phyloP scores from a whole-genome alignment of 2,329 filamentous ascomycete species.

The Fusarium sp. region DNA sequence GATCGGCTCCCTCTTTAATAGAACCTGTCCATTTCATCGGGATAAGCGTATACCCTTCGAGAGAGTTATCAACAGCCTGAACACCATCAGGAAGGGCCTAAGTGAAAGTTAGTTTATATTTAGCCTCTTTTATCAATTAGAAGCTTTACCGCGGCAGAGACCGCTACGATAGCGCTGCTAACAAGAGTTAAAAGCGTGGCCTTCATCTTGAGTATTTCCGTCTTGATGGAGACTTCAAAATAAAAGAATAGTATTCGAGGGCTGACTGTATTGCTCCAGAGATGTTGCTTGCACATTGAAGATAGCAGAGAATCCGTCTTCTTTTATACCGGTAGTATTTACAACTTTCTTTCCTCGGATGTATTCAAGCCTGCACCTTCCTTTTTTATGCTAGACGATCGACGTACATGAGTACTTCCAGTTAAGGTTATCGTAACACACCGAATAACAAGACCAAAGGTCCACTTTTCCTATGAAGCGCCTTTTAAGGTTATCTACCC shows the following conservation, averaged over 20 bases:
- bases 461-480: background rate
- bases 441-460: background rate
- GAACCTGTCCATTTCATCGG: background rate
- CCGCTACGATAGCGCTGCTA: background rate
- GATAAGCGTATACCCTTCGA: background rate
- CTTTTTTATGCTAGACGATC: background rate
- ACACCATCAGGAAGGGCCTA: background rate
- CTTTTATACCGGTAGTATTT: background rate
- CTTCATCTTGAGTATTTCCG: background rate
- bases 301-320: background rate
- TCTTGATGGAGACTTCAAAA: too few species aligned
- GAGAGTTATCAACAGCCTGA: background rate
- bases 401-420: background rate
- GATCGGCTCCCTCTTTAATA: background rate
- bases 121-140: rapidly evolving
- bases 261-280: background rate
- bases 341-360: background rate
- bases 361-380: background rate
- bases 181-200: background rate
- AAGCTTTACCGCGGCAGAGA: background rate
- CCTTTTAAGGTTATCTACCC: too few species aligned
- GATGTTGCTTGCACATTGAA: background rate
- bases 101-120: rapidly evolving
- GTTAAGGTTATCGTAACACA: background rate
- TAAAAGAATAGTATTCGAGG: background rate